Evolutionary conservation across 2,329 filamentous ascomycete species (phyloP), one percentile per base, ranked within the genome.

Genomic region (Apiospora hydei): DNA sequence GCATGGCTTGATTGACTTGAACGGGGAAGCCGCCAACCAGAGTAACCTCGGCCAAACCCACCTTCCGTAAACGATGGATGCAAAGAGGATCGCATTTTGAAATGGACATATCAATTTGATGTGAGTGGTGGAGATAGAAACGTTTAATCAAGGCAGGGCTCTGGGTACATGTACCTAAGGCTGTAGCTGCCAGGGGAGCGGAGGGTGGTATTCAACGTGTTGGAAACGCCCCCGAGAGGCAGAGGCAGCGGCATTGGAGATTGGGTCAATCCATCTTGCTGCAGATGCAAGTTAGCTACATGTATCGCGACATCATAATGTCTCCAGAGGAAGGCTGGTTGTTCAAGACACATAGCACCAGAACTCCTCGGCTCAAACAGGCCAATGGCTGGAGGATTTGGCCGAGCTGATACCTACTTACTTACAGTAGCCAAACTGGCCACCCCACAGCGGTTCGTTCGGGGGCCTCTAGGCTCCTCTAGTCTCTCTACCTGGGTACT

Each of bases 361-460:
- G 41, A 61, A 21, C 4, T 7, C 49, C 24, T 53, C 49, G 13
- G 53, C 21, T 11, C 26, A 61, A 61, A 16, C 18, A 57, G 8
- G n/a, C 26, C 26, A 30, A 34, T 34, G 51, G 26, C 16, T 30
- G 26, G 14, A 57, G 14, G 51, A 57, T 30, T 34, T 57, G 51
- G 26, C 16, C 49, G 24, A 53, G 24, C 49, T 53, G 49, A 26
- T 26, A 30, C 26, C 26, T 26, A n/a, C n/a, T n/a, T n/a, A n/a
- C n/a, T n/a, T n/a, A n/a, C n/a, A 53, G 51, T 11, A 53, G 51
- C 51, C 6, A 26, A 26, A 14, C 26, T 16, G 51, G 14, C 10
- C 53, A 38, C 53, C 53, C 53, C 53, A 61, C 53, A 61, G 53
- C 53, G 30, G 53, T n/a, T 21, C 53, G 30, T 61, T 61, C 53